Percentiles rank a stretch among this genome's conserved stretches.
Conservation (phyloP, 192 early-diverging fungal species). For the Coemansia sp. region DNA sequence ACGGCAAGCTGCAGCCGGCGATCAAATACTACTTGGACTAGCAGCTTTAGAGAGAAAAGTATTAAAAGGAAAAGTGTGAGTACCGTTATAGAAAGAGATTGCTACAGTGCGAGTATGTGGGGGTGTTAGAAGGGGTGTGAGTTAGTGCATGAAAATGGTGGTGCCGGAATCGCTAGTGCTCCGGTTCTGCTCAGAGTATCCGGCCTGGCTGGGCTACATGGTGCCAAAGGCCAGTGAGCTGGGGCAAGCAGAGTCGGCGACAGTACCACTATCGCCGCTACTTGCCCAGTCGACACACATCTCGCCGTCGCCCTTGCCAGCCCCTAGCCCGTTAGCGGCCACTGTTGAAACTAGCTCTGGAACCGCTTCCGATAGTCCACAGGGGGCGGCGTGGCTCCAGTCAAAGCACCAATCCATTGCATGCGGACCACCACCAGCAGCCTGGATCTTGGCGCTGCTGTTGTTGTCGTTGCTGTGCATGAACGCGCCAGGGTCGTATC, state of each 20-base stretch:
- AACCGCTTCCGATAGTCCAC: not conserved
- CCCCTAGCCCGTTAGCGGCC: not conserved
- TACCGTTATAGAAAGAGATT: not conserved
- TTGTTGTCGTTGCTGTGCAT: slow-evolving; percentile 11
- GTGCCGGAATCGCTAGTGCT: not conserved
- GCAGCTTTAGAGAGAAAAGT: not conserved
- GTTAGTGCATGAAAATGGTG: not conserved
- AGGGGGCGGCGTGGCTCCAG: slow-evolving; percentile 14
- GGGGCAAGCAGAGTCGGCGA: not conserved
- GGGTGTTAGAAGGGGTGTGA: not conserved
- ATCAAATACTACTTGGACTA: slow-evolving; percentile 45
- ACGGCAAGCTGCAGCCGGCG: slow-evolving; percentile 82
- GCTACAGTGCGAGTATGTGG: slow-evolving; percentile 3
- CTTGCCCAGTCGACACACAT: slow-evolving; percentile 6
- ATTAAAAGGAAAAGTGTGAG: not conserved
- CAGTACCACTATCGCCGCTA: not conserved
- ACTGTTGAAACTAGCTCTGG: not conserved
- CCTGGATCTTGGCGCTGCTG: slow-evolving; percentile 4
- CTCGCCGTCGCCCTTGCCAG: not conserved
- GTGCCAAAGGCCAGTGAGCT: slow-evolving; percentile 1
- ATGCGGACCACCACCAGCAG: slow-evolving; percentile 6
- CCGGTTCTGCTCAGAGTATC: not conserved
- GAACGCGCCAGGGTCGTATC: slow-evolving; percentile 31
- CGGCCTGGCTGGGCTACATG: not conserved
- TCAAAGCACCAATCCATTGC: slow-evolving; percentile 44